Conservation (phyloP, 345 rosid genomes). For the Eucalyptus sp. region DNA sequence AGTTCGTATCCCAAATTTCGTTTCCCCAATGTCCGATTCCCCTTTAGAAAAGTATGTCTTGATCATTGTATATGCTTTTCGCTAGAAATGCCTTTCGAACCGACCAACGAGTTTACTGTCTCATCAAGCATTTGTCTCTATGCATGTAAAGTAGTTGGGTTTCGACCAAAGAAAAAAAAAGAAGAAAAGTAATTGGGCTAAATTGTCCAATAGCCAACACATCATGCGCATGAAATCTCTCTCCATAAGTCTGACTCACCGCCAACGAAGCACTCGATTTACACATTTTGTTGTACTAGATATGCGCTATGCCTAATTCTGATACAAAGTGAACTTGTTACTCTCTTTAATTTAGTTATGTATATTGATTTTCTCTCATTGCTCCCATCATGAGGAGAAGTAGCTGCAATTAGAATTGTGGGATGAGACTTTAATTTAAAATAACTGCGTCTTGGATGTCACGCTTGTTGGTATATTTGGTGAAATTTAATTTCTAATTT, state of each 20-base stretch:
- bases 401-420: background rate
- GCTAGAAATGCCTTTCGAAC: background rate
- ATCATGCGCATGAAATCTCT: background rate
- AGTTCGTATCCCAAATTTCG: background rate
- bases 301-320: background rate
- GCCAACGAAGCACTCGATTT: background rate
- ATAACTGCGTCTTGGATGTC: background rate
- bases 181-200: background rate
- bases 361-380: background rate
- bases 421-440: background rate
- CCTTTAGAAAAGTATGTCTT: background rate
- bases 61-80: background rate
- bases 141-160: background rate
- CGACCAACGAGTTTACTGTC: background rate
- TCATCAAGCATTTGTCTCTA: background rate
- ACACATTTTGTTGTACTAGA: background rate
- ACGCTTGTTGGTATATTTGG: background rate
- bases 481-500: background rate
- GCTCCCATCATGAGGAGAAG: background rate
- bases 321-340: background rate
- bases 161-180: no score
- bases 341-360: background rate
- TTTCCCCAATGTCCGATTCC: background rate
- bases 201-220: background rate
- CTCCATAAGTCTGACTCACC: background rate